Base-by-base conservation (phyloP, 2,329 filamentous ascomycete species). In the Chaetomium olivaceum region DNA sequence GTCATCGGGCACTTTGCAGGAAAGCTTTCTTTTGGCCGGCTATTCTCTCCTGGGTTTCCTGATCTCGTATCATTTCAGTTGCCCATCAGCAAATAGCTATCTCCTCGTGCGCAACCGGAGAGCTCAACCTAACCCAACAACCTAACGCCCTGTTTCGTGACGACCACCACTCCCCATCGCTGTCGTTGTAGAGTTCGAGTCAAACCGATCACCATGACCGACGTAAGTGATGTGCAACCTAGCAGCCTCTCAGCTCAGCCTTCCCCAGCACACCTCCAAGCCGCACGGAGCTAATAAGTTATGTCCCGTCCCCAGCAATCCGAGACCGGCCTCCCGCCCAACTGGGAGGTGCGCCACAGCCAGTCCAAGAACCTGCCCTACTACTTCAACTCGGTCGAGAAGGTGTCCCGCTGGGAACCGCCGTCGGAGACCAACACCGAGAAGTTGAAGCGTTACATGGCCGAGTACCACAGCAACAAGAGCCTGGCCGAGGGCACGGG, bases 321-420 rank as follows among this genome's bases (percentile, higher is more conserved):
- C 75, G 90, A 93, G 64, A 89, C 90, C 72, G 94, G 94, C 77
- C 87, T 97, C 69, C 93, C 93, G 68, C 78, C 87, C 58, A 88
- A 89, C 78, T 97, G 94, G 93, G 95, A 98, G 82, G 92, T 99
- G 76, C 92, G 95, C 78, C 92, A 96, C 82, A 97, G 92, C 79
- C 96, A 97, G 83, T 96, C 92, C 79, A 98, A 97, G 83, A 96
- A 96, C 81, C 90, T 98, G 43, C 95, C 95, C 46, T 99, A 99
- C 84, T 99, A 98, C 83, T 98, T 97, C 89, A 96, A 97, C 80
- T 83, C 90, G 55, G 81, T 80, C 72, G 91, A 92, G 69, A 94
- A 93, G 78, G 88, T 92, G 76, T 98, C 95, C 69, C 88, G 92
- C 80, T 99, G 95, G 95, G 95, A 98, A 77, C 94, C 95, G 3